Evolutionary conservation across 192 early-diverging fungal genomes (phyloP).

Genomic region (Spinellus fusiger): DNA sequence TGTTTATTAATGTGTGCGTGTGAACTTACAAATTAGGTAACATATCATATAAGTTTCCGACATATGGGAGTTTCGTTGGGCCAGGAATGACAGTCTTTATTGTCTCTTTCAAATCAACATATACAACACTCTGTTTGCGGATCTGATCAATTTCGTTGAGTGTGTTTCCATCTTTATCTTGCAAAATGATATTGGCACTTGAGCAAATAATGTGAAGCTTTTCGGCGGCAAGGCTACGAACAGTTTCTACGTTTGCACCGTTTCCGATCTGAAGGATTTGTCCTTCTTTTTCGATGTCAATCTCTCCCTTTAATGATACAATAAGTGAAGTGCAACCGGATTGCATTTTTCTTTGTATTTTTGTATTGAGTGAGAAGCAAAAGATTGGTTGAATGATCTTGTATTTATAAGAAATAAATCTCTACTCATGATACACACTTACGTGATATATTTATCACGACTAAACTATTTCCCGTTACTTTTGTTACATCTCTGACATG

Average conservation of each 20-base stretch:
- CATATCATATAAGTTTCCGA: constrained; percentile 28
- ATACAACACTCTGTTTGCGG: constrained; percentile 12
- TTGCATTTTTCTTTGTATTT: too few species aligned
- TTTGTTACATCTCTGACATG: too few species aligned
- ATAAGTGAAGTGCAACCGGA: constrained; percentile 22
- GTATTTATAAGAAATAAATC: too few species aligned
- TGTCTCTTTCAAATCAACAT: constrained; percentile 7
- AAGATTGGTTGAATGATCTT: too few species aligned
- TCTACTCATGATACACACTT: too few species aligned
- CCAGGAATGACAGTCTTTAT: constrained; percentile 22
- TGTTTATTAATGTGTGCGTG: neutral
- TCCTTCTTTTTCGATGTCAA: constrained; percentile 15
- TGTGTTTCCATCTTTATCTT: neutral
- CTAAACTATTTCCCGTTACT: too few species aligned
- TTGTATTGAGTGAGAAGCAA: too few species aligned
- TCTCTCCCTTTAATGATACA: constrained; percentile 10
- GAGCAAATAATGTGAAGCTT: constrained; percentile 6
- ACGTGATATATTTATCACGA: too few species aligned
- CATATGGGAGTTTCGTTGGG: constrained; percentile 20
- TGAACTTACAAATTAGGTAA: constrained; percentile 25
- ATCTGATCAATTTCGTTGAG: constrained; percentile 9
- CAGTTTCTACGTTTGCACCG: constrained; percentile 12
- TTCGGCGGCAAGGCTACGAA: constrained; percentile 16
- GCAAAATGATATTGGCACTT: constrained; percentile 2
- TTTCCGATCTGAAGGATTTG: constrained; percentile 11